Percentiles rank a stretch among this genome's conserved stretches.
Conservation (phyloP, 2,329 filamentous ascomycete species). For the Blumeria hordei region DNA sequence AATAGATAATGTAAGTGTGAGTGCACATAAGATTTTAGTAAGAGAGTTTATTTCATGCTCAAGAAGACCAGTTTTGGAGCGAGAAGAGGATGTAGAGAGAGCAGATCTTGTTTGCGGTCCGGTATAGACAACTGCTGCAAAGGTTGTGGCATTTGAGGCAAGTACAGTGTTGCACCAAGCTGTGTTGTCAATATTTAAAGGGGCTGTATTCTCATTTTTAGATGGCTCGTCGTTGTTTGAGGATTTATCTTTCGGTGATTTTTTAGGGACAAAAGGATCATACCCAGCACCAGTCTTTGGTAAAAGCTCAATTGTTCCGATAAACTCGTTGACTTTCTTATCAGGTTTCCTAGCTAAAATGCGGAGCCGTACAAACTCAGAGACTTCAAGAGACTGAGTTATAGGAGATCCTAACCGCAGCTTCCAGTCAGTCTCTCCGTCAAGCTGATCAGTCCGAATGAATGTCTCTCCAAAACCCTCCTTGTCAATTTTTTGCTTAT, state of each 20-base stretch:
- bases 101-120: conserved; percentile 85
- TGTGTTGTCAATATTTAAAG: conserved; percentile 85
- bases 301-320: conserved; percentile 62
- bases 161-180: conserved; percentile 97
- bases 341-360: conserved; percentile 79
- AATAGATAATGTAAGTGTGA: conserved; percentile 70
- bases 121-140: conserved; percentile 84
- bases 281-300: conserved; percentile 26
- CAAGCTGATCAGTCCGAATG: conserved; percentile 88
- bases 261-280: conserved; percentile 18
- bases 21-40: conserved; percentile 80
- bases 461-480: conserved; percentile 53
- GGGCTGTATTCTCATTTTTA: conserved; percentile 30
- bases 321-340: conserved; percentile 81
- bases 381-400: conserved; percentile 51
- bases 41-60: conserved; percentile 94
- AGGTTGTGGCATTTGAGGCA: conserved; percentile 69
- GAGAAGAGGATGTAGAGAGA: conserved; percentile 70
- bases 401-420: conserved; percentile 66
- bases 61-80: conserved; percentile 79
- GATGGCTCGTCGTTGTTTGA: conserved; percentile 16
- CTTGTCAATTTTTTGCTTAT: conserved; percentile 12
- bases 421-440: conserved; percentile 98
- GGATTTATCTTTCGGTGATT: conserved; percentile 6
- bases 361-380: conserved; percentile 43